phyloP scores from a whole-genome alignment of 1,284 basidiomycete species.

The Baeospora myosura region DNA sequence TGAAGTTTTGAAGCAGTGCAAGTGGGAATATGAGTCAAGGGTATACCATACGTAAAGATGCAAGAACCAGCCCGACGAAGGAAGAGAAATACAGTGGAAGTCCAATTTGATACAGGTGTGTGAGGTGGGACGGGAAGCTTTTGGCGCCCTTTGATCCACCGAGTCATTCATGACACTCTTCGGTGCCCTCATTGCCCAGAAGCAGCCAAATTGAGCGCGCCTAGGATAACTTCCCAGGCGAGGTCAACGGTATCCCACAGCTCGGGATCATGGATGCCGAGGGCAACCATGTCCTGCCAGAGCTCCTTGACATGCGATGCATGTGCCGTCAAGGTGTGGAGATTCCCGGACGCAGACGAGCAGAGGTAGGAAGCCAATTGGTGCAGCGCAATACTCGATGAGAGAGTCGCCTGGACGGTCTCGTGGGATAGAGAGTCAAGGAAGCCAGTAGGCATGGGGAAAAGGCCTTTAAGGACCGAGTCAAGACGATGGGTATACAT shows the following conservation, averaged over 20 bases:
- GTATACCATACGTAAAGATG: too few relatives aligned
- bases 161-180: too few relatives aligned
- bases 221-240: conserved; percentile 65
- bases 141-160: not conserved
- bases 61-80: too few relatives aligned
- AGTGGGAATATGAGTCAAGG: not conserved
- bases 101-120: not conserved
- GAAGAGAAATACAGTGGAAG: too few relatives aligned
- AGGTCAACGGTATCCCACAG: conserved; percentile 66
- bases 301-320: conserved; percentile 63
- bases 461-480: conserved; percentile 44
- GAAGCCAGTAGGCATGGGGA: conserved; percentile 51
- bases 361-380: conserved; percentile 46
- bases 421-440: conserved; percentile 41
- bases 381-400: conserved; percentile 38
- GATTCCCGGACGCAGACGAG: conserved; percentile 31
- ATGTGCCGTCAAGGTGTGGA: conserved; percentile 44
- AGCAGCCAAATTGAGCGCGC: conserved; percentile 55
- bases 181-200: too few relatives aligned
- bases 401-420: conserved; percentile 35
- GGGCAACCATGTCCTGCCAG: conserved; percentile 64
- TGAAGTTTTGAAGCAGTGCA: not conserved
- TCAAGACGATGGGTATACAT: conserved; percentile 58
- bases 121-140: too few relatives aligned
- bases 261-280: conserved; percentile 58